Percentiles rank a stretch among this genome's conserved stretches.
These are phyloP conservation scores for Graphiopsis chlorocephala DNA, from an alignment of 2,329 filamentous ascomycete species.

Conservation along the genomic window DNA sequence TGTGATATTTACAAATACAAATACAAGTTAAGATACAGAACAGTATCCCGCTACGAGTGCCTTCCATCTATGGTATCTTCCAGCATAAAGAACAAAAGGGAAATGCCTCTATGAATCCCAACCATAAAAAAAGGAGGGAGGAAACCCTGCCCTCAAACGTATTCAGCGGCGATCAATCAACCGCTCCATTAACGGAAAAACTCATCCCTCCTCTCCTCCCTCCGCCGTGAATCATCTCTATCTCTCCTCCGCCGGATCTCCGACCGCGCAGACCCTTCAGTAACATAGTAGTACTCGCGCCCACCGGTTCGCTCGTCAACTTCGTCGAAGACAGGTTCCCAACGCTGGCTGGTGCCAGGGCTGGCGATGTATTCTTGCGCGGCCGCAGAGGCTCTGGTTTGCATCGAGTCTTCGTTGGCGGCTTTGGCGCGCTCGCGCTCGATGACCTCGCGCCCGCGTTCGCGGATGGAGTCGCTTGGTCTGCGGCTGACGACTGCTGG, in stretches of 20 bases:
- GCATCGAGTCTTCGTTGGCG: neutral
- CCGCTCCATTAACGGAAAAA: neutral
- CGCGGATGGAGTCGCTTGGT: conserved; percentile 7
- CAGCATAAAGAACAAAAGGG: neutral
- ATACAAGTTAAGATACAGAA: neutral
- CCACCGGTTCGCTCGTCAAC: neutral
- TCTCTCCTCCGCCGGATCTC: neutral
- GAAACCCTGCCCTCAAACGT: neutral
- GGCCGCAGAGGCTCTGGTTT: neutral
- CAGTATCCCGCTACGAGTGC: neutral
- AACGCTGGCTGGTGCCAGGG: neutral
- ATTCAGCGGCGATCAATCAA: neutral
- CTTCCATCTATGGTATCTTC: neutral
- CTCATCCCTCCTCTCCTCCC: conserved; percentile 3
- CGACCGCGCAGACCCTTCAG: conserved; percentile 3
- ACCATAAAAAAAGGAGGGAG: neutral
- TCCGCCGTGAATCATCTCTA: neutral
- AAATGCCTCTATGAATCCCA: neutral
- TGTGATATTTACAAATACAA: conserved; percentile 4
- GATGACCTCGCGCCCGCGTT: conserved; percentile 8
- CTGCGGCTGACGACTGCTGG: neutral
- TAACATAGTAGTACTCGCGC: neutral
- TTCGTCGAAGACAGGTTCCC: conserved; percentile 8
- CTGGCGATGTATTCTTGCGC: neutral
- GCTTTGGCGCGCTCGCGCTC: conserved; percentile 2